phyloP scores from a whole-genome alignment of 805 yeast species.

The Myxozyma lipomycoides region DNA sequence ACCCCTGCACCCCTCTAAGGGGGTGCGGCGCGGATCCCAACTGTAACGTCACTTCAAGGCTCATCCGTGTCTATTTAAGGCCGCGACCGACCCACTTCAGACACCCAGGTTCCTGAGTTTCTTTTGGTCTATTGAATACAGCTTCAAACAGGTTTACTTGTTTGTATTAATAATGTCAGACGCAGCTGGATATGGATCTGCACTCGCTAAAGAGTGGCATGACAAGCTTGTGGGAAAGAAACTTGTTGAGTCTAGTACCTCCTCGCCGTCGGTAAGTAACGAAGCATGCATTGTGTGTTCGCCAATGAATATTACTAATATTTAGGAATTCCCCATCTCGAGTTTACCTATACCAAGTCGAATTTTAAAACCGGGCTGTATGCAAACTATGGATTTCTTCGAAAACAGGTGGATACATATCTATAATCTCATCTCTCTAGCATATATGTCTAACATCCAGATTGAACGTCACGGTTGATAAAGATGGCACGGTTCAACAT shows the following conservation, averaged over 20 bases:
- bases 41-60: too few species aligned
- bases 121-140: too few species aligned
- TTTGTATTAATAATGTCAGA: too few species aligned
- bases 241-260: constrained; percentile 5
- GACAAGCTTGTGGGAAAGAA: constrained; percentile 20
- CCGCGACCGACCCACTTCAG: too few species aligned
- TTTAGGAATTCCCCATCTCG: constrained; percentile 9
- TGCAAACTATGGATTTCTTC: constrained; percentile 29
- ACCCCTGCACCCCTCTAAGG: too few species aligned
- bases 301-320: neutral
- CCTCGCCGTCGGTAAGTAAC: constrained; percentile 5
- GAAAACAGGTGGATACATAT: constrained; percentile 27
- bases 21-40: too few species aligned
- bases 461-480: constrained; percentile 27
- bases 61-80: too few species aligned
- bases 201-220: constrained; percentile 15
- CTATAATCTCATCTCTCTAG: neutral
- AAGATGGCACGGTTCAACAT: constrained; percentile 20
- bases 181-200: constrained; percentile 12
- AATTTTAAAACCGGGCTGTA: constrained; percentile 27
- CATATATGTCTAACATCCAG: constrained; percentile 5
- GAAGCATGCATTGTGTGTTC: neutral
- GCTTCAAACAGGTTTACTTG: too few species aligned
- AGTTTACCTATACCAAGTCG: constrained; percentile 28
- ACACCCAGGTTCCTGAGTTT: too few species aligned